Evolutionary conservation across 495 filamentous ascomycete genomes (phyloP).

Genomic region (Chaetomium tenue): DNA sequence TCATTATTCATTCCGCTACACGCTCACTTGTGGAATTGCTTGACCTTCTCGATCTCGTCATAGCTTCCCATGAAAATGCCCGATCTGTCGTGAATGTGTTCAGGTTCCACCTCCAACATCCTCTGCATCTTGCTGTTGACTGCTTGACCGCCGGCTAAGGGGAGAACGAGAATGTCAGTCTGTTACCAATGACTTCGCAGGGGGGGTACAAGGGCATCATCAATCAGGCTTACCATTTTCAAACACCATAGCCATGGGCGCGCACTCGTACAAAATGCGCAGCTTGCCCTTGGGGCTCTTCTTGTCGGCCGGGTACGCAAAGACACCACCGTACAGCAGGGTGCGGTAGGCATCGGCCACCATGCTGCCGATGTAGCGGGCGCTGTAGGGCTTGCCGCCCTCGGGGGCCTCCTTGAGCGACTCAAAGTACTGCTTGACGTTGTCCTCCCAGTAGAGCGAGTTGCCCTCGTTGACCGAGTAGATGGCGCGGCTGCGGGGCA

Average conservation of each 20-base stretch:
- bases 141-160: constrained; percentile 80
- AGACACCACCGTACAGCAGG: constrained; percentile 90
- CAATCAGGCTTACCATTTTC: constrained; percentile 73
- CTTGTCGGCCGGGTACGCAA: constrained; percentile 95
- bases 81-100: constrained; percentile 91
- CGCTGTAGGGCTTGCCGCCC: constrained; percentile 83
- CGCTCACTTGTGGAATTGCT: constrained; percentile 56
- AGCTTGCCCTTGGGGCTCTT: constrained; percentile 98
- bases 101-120: constrained; percentile 84
- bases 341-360: constrained; percentile 98
- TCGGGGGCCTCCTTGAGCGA: constrained; percentile 72
- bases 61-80: constrained; percentile 95
- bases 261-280: constrained; percentile 96
- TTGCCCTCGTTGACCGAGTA: constrained; percentile 99
- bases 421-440: constrained; percentile 83
- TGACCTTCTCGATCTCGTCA: constrained; percentile 94
- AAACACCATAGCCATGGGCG: constrained; percentile 98
- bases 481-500: constrained; percentile 77
- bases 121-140: constrained; percentile 84
- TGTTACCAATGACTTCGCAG: neutral
- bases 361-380: constrained; percentile 96
- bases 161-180: constrained; percentile 23
- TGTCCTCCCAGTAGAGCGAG: constrained; percentile 90
- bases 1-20: neutral
- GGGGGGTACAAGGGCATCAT: neutral